These are phyloP conservation scores for grape (Vitis vinifera) DNA, from an alignment of 164 flowering plant species.

Conservation along the genomic window ASM3070453v1 NC_081814.1:3139001-3139500, in stretches of 20 bases:
- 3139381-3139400: no score
- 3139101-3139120: neutral
- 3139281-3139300: neutral
- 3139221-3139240: conserved; percentile 1
- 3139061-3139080: no score
- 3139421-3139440: no score
- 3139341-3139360: no score
- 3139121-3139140: neutral
- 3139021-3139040: neutral
- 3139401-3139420: no score
- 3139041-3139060: no score
- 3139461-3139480: no score
- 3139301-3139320: conserved; percentile 6
- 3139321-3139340: neutral
- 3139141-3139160: conserved; percentile 6
- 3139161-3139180: neutral
- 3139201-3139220: neutral
- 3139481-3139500: no score
- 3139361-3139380: no score
- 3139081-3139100: no score
- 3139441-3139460: no score
- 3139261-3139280: neutral
- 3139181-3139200: neutral
- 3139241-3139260: conserved; percentile 9
- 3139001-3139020: no score